These are phyloP conservation scores for Aureobasidium namibiae DNA, from an alignment of 2,329 filamentous ascomycete species.

Conservation along the genomic window DNA sequence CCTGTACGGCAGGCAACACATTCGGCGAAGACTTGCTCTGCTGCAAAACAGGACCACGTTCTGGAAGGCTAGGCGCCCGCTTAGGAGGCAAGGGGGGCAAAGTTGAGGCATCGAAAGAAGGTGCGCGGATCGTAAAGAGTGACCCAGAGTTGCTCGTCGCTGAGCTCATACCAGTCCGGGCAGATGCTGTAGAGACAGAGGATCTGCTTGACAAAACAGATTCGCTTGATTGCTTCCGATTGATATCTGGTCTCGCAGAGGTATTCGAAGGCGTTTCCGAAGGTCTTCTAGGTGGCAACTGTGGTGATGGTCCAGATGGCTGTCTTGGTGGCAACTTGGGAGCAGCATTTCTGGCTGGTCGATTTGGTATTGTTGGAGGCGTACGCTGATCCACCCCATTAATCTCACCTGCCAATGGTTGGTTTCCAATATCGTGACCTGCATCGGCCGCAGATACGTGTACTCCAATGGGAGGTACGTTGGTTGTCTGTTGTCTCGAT, in stretches of 20 bases:
- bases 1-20: slow-evolving; percentile 20
- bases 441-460: slow-evolving; percentile 7
- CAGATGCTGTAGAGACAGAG: slow-evolving; percentile 42
- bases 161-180: slow-evolving; percentile 33
- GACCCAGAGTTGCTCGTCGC: slow-evolving; percentile 14
- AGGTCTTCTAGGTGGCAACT: slow-evolving; percentile 13
- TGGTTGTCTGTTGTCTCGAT: slow-evolving; percentile 15
- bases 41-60: slow-evolving; percentile 29
- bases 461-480: slow-evolving; percentile 13
- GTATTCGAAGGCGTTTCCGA: slow-evolving; percentile 11
- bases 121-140: slow-evolving; percentile 30
- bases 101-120: slow-evolving; percentile 47
- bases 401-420: slow-evolving; percentile 32
- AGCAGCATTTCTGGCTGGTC: slow-evolving; percentile 20
- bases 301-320: slow-evolving; percentile 31
- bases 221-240: slow-evolving; percentile 37
- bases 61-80: slow-evolving; percentile 33
- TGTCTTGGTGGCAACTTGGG: slow-evolving; percentile 38
- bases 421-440: slow-evolving; percentile 28
- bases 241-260: slow-evolving; percentile 17
- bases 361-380: slow-evolving; percentile 42
- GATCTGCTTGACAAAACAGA: slow-evolving; percentile 45
- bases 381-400: slow-evolving; percentile 33
- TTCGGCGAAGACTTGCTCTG: slow-evolving; percentile 28
- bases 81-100: slow-evolving; percentile 49